Evolutionary conservation across 805 yeast species (phyloP).

Genomic region (Pichia deserticola): DNA sequence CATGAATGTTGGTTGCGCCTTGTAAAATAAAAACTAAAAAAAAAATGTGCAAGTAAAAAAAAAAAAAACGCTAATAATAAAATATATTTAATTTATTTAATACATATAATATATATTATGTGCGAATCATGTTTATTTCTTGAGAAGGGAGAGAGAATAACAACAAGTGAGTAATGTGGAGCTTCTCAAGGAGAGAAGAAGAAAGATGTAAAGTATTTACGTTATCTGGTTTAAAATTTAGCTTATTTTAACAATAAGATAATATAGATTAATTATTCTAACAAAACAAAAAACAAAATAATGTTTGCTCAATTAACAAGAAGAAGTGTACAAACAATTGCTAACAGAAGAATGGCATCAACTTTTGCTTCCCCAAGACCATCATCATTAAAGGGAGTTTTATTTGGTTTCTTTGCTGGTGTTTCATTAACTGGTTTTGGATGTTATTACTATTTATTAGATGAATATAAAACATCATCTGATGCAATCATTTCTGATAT

Average conservation of each 20-base stretch:
- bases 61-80: no score
- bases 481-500: conserved; percentile 71
- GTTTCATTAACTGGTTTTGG: conserved; percentile 66
- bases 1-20: no score
- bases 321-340: conserved; percentile 8
- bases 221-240: not conserved
- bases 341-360: conserved; percentile 8
- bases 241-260: not conserved
- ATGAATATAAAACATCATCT: conserved; percentile 69
- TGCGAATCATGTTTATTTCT: no score
- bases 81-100: no score
- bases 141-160: no score
- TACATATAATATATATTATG: no score
- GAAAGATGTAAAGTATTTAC: no score
- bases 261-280: not conserved
- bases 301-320: conserved; percentile 17
- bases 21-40: no score
- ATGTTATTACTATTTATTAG: conserved; percentile 70
- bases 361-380: conserved; percentile 6
- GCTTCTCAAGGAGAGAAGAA: no score
- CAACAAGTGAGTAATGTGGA: no score
- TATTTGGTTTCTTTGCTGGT: conserved; percentile 75
- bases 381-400: conserved; percentile 32
- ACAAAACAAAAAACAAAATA: not conserved
- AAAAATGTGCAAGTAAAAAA: no score